Base-by-base conservation (phyloP, 306 rosid species). In the Quercus glauca region DNA sequence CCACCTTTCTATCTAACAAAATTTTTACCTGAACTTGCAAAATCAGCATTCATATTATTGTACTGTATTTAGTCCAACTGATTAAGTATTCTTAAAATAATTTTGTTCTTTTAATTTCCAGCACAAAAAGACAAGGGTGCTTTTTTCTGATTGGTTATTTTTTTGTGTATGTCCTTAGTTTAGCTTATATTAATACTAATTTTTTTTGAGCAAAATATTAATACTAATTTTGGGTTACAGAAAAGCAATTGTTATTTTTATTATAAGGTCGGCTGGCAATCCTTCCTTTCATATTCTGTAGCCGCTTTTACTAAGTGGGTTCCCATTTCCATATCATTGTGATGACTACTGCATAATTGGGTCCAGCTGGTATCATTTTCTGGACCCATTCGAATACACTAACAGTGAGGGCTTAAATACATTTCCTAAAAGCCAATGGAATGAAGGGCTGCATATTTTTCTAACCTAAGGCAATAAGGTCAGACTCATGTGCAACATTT, bases 351-450 rank as follows among this genome's bases (percentile, higher is more conserved):
- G 21, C 59, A 12, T 53, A 33, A 59, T 74, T 52, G 76, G 59
- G 55, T 74, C 86, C 68, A 74, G 73, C 75, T 72, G 45, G 43
- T 76, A 49, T 28, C 52, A 71, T 60, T 3, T 17, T 49, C 8
- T 56, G 61, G 61, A 41, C 45, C 45, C 25, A n/a, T 56, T 5
- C 25, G 17, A 12, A 10, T 49, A 49, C 14, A 49, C 17, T 11
- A 49, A 49, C 53, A 12, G 5, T 12, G 53, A 3, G 15, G 53
- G 53, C 17, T 49, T 12, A 49, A 49, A 49, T 12, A 49, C 53
- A 49, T 13, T 49, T 49, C 5, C 53, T 12, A 12, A 49, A 5
- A 12, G 53, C 53, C 53, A 49, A 49, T 49, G 53, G 53, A 49
- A 49, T 49, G 17, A 49, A 12, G 17, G 53, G 53, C 53, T 41